Conservation (phyloP, 2,329 filamentous ascomycete genomes). For the Dactylonectria macrodidyma region DNA sequence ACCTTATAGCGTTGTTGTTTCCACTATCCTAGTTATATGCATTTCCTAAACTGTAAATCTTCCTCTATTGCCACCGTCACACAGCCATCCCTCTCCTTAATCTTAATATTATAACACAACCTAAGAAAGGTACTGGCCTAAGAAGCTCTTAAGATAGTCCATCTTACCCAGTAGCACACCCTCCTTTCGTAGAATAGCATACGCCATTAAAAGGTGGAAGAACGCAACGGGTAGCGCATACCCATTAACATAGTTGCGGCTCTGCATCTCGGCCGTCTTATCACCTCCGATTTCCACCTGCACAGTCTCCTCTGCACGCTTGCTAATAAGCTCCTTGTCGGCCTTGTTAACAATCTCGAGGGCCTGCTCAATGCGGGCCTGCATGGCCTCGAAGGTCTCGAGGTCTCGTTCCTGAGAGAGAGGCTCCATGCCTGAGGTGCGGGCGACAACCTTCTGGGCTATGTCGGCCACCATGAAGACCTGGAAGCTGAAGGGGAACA, state of each 20-base stretch:
- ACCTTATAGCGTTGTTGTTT: no score
- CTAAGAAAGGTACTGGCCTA: no score
- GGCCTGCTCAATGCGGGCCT: conserved; percentile 49
- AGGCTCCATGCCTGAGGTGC: neutral
- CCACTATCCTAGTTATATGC: no score
- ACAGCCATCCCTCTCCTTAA: no score
- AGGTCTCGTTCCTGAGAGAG: conserved; percentile 42
- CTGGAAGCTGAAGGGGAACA: conserved; percentile 58
- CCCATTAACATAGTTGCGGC: no score
- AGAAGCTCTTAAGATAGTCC: conserved; percentile 60
- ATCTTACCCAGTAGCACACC: conserved; percentile 72
- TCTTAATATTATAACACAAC: no score
- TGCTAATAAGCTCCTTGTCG: conserved; percentile 40
- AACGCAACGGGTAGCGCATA: conserved; percentile 69
- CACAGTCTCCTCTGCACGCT: neutral
- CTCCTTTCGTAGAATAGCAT: conserved; percentile 71
- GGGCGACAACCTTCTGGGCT: conserved; percentile 31
- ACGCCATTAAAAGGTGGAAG: conserved; percentile 73
- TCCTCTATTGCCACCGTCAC: no score
- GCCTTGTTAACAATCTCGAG: conserved; percentile 47
- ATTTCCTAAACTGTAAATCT: no score
- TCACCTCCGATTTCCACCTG: neutral
- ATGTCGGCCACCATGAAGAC: conserved; percentile 49
- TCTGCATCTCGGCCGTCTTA: no score
- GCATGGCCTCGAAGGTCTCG: conserved; percentile 51